Evolutionary conservation across 1,139 yeast species (phyloP), one percentile per base, ranked within the genome.

Genomic region (Geotrichum candidum): DNA sequence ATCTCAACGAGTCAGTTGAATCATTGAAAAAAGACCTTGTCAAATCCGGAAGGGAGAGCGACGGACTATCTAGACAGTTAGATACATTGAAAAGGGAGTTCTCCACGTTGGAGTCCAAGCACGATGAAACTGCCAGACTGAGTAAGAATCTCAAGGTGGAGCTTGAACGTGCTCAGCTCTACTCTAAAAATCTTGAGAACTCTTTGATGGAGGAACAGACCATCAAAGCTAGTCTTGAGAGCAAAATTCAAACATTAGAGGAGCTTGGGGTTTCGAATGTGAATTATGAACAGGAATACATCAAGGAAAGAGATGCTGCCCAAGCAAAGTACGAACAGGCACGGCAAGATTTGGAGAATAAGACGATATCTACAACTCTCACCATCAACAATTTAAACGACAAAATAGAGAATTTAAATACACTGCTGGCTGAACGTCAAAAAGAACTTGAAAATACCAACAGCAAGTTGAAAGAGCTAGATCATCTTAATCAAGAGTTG

Each of bases 31-130:
- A 78, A 38, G 90, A 88, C 69, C 78, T 83, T 35, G 73, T 76
- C 1, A 82, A 80, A 56, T 74, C 88, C 63, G 87, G 87, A 66
- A 77, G 77, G 51, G 96, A 89, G 71, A 84, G 90, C 69, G 91
- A 87, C 65, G 76, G 83, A 56, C 73, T 88, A 54, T 81, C 85
- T 27, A 76, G 72, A 53, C 82, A 84, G 46, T 75, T 84, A 57
- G 75, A 81, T 2, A 68, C 70, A 11, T 66, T 82, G 31, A 78
- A 87, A 60, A 74, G 79, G 33, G 84, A 82, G 63, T 71, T 69
- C 51, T 83, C 82, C 59, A 65, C 73, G 2, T 77, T 78, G 46
- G 78, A 73, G 62, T 80, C 78, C 63, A 87, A 84, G 59, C 78
- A 79, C 65, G 69, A 69, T 38, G 57, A 63, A 2, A 65, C 29